Evolutionary conservation across 345 rosid species (phyloP).

Genomic region (Psidium guajava): DNA sequence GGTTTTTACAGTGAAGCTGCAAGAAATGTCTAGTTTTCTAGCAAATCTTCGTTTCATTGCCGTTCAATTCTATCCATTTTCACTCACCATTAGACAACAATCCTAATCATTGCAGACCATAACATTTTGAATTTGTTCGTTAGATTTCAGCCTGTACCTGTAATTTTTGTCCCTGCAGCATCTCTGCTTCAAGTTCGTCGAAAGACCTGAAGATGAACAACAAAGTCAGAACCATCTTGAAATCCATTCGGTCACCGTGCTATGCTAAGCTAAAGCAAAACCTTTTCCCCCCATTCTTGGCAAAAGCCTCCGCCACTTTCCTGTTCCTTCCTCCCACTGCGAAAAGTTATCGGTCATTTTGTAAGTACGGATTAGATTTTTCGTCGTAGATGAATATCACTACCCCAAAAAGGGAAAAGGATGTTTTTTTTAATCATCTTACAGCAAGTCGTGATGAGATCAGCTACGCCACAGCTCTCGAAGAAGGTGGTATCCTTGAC

Average conservation of each 20-base stretch:
- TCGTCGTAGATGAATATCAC: background rate
- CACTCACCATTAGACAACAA: background rate
- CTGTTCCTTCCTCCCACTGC: constrained; percentile 12
- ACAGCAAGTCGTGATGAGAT: constrained; percentile 89
- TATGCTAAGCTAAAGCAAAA: constrained; percentile 6
- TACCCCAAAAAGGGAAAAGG: background rate
- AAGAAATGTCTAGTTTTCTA: background rate
- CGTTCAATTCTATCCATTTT: background rate
- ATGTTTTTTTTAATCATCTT: constrained; percentile 12
- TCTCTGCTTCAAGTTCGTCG: constrained; percentile 92
- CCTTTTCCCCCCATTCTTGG: constrained; percentile 76
- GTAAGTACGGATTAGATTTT: background rate
- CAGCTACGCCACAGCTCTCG: constrained; percentile 96
- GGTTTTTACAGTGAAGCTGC: background rate
- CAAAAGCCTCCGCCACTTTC: constrained; percentile 85
- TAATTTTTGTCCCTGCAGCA: constrained; percentile 89
- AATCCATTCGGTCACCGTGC: background rate
- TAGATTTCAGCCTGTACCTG: constrained; percentile 38
- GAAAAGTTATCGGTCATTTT: background rate
- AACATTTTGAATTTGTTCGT: background rate
- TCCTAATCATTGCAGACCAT: background rate
- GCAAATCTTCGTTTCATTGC: background rate
- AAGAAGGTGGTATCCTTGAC: constrained; percentile 83
- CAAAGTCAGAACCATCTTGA: background rate
- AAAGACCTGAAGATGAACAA: constrained; percentile 49